phyloP scores from a whole-genome alignment of 2,329 filamentous ascomycete genomes.

The Fusarium oligoseptatum region DNA sequence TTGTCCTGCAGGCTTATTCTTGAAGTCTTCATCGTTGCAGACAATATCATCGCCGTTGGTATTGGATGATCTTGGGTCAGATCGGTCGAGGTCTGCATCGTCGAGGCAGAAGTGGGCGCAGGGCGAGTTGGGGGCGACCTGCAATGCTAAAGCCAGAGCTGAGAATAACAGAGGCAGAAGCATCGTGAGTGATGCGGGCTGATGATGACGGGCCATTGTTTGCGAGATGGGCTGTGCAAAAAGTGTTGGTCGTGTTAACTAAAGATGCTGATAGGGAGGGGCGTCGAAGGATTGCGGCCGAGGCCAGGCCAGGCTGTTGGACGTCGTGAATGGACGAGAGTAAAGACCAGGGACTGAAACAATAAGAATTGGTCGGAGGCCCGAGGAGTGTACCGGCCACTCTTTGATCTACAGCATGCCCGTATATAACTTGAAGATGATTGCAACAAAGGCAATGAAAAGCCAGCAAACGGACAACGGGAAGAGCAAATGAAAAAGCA shows the following conservation, averaged over 20 bases:
- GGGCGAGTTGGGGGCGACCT: conserved; percentile 67
- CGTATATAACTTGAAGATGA: background rate
- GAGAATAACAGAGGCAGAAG: conserved; percentile 18
- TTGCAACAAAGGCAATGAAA: too few relatives aligned
- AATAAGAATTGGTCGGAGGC: background rate
- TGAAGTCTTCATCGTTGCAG: conserved; percentile 62
- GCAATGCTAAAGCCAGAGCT: conserved; percentile 55
- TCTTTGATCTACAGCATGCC: conserved; percentile 21
- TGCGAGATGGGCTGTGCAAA: conserved; percentile 1
- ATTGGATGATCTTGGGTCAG: conserved; percentile 61
- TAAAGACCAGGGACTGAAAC: background rate
- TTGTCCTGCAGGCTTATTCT: conserved; percentile 53
- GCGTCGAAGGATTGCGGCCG: conserved; percentile 11
- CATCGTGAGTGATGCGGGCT: conserved; percentile 3
- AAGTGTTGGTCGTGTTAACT: background rate
- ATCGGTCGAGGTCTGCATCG: conserved; percentile 54
- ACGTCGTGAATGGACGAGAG: conserved; percentile 13
- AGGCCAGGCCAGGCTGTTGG: conserved; percentile 39
- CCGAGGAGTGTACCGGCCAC: conserved; percentile 28
- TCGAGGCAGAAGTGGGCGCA: conserved; percentile 66
- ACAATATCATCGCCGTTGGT: conserved; percentile 61
- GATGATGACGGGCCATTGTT: conserved; percentile 7
- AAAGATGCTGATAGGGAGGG: conserved; percentile 12
- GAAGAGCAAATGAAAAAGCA: conserved; percentile 6
- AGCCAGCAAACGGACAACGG: conserved; percentile 9